A percentile compares a stretch with the other conserved stretches of the same genome.
These are phyloP conservation scores for Pichia sporocuriosa DNA, from an alignment of 805 yeast species.

Conservation along the genomic window DNA sequence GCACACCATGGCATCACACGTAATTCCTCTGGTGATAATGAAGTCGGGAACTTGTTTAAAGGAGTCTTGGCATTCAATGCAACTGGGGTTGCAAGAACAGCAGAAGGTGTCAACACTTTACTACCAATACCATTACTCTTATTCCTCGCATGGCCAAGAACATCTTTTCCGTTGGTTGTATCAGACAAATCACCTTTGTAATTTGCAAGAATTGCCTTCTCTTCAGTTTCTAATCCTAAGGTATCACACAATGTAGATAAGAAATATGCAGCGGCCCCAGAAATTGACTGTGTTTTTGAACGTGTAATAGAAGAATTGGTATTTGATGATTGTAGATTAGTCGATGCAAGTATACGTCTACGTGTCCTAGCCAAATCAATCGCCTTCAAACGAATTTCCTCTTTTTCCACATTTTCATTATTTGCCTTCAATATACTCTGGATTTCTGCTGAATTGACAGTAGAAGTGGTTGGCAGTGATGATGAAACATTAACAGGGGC, in stretches of 20 bases:
- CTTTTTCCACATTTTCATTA: constrained; percentile 23
- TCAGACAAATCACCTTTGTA: constrained; percentile 11
- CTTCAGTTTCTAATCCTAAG: constrained; percentile 39
- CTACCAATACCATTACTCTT: not conserved
- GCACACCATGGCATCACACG: constrained; percentile 26
- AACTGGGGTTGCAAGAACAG: constrained; percentile 33
- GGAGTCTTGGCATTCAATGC: constrained; percentile 32
- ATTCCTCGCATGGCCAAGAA: constrained; percentile 2
- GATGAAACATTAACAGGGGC: too few relatives aligned
- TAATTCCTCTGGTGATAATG: constrained; percentile 1
- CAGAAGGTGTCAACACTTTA: constrained; percentile 32
- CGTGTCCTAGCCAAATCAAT: constrained; percentile 37
- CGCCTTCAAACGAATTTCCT: constrained; percentile 21
- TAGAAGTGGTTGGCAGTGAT: constrained; percentile 14
- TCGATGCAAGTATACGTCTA: constrained; percentile 35
- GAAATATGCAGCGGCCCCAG: constrained; percentile 44
- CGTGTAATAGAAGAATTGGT: not conserved
- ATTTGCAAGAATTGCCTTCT: constrained; percentile 18
- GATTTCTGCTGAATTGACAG: constrained; percentile 9
- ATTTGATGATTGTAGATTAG: not conserved
- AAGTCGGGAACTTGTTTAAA: not conserved
- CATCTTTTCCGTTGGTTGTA: not conserved
- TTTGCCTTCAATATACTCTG: constrained; percentile 28
- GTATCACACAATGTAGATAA: constrained; percentile 45
- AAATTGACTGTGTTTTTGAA: constrained; percentile 20